Base-by-base conservation (phyloP, 805 yeast species). In the Ogataea thermomethanolica region DNA sequence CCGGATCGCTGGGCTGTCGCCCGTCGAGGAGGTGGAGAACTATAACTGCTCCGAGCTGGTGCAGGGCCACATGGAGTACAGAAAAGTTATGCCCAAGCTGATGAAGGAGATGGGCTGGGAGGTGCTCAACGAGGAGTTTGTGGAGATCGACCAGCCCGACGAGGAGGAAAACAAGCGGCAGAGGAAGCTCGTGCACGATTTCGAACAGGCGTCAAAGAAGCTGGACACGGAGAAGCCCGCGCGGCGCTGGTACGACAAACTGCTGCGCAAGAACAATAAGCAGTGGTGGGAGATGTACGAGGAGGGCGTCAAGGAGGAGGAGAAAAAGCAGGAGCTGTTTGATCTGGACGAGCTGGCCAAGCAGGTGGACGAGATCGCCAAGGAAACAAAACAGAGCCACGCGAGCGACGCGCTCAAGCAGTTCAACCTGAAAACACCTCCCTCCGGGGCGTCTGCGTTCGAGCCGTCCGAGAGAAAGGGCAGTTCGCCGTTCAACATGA, bases 21-120 rank as follows among this genome's bases (percentile, higher is more conserved):
- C 90, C 4, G 74, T 91, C 26, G 81, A 78, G 39, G 69, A 64
- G n/a, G 70, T 93, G 23, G 95, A 89, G 49, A 91, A 91, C 61
- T 73, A 83, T 47, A 95, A 93, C 56, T 87, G 95, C 55, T 85
- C 98, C 0, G 88, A 81, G 13, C 54, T 71, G 38, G 96, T 91
- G 4, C 89, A 84, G 45, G 99, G 99, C 1, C 99, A 93, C 66
- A 87, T 93, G 96, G 88, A 84, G n/a, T 93, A 93, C 64, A 83
- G 99, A 66, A 83, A 83, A 46, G 89, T 88, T 9, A 88, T 93
- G 75, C 99, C 99, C 1, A 78, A 78, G 51, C 70, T 93, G 31
- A 59, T 93, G 49, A 74, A 75, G 46, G 63, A 66, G 36, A 53
- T 86, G 29, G 90, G 85, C 4, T 84, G 95, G 79, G 83, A 85